Evolutionary conservation across 768 basidiomycete species (phyloP), one percentile per base, ranked within the genome.

Genomic region (Lactarius evosmus): DNA sequence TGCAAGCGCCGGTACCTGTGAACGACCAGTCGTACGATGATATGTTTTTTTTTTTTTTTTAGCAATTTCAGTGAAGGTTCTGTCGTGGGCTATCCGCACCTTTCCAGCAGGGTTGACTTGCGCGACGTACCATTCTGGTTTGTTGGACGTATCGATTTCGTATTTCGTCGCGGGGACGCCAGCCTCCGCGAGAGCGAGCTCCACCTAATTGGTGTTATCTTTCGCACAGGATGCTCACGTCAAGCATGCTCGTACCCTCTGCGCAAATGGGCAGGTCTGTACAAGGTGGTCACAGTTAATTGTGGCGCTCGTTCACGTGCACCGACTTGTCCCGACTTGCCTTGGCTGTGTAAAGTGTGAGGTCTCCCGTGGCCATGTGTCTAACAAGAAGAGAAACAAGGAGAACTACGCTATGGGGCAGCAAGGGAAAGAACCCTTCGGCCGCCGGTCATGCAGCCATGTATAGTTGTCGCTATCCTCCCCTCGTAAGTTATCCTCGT

Each of bases 81-180:
- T 32, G n/a, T 27, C 9, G 32, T 17, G 19, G 27, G 29, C 17
- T 6, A 27, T 27, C 14, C 70, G 17, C 68, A 85, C 87, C 80
- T 87, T 88, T 75, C 82, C 82, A 0, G 81, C 85, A 1, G 83
- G 83, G 73, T 89, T 89, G 41, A 89, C 81, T 63, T 83, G 79
- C 0, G 81, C 78, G 0, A 82, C 82, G 70, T 86, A 88, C 87
- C 86, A 88, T 56, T 80, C 83, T 1, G 87, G 87, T 74, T 89
- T 89, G 75, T 85, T 84, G 67, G 62, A 55, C 14, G 89, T 73
- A 67, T 88, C 84, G 53, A 89, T 81, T 66, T 87, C 80, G 65
- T 76, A 86, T 16, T 78, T 72, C 25, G 76, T 82, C 71, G 75
- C 83, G 1, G 78, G 67, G 4, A 81, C 76, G 5, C 79, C 76